Conservation (phyloP, 2,329 filamentous ascomycete genomes). For the Claviceps africana region DNA sequence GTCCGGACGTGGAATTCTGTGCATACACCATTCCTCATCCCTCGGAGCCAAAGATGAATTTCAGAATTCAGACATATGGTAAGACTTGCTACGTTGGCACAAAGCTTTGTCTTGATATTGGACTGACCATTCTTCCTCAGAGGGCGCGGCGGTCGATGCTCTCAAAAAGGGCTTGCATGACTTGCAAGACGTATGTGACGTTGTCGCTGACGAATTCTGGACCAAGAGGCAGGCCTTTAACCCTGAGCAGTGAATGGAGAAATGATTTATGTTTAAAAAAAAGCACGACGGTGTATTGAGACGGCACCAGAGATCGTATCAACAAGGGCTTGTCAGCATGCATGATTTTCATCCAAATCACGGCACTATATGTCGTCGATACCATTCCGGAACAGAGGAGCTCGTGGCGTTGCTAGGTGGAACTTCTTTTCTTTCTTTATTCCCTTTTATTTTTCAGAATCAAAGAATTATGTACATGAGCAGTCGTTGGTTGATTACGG, state of each 20-base stretch:
- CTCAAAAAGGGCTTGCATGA: slow-evolving; percentile 83
- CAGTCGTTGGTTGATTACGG: slow-evolving; percentile 10
- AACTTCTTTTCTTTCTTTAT: slow-evolving; percentile 6
- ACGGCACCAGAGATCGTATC: background rate
- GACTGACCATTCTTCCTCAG: slow-evolving; percentile 27
- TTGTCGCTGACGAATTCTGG: slow-evolving; percentile 82
- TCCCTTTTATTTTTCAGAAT: background rate
- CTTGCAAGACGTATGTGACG: slow-evolving; percentile 81
- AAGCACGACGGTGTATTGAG: slow-evolving; percentile 1
- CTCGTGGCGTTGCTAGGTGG: slow-evolving; percentile 20
- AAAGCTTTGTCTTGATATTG: background rate
- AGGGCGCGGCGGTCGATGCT: slow-evolving; percentile 68
- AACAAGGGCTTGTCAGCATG: slow-evolving; percentile 5
- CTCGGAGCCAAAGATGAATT: slow-evolving; percentile 90
- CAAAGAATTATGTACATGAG: slow-evolving; percentile 22
- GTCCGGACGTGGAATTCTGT: slow-evolving; percentile 93
- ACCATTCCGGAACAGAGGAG: slow-evolving; percentile 10
- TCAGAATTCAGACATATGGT: slow-evolving; percentile 96
- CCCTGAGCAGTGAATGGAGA: slow-evolving; percentile 18
- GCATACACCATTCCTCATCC: slow-evolving; percentile 97
- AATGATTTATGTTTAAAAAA: slow-evolving; percentile 11
- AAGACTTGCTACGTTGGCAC: slow-evolving; percentile 19
- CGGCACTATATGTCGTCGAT: background rate
- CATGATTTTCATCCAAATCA: background rate
- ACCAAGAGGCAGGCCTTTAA: slow-evolving; percentile 32